Evolutionary conservation across 169 alveolate species (phyloP).

Genomic region (Cryptosporidium viatorum): DNA sequence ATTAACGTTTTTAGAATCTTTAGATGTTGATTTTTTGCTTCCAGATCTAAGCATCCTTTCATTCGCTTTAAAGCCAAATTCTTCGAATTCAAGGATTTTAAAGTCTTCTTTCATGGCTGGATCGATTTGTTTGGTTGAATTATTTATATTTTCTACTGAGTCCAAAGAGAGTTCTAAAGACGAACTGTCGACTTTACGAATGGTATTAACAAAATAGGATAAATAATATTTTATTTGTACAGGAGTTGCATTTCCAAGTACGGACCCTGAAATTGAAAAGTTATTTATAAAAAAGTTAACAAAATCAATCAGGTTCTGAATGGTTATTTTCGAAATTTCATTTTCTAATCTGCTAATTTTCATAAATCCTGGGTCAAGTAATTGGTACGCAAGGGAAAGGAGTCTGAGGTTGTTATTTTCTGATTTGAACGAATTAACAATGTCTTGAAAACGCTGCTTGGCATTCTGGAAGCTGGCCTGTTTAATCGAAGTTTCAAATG

Average conservation of each 20-base stretch:
- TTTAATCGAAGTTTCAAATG: not conserved
- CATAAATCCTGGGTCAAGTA: conserved; percentile 59
- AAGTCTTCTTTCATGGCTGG: not conserved
- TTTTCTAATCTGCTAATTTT: conserved; percentile 1
- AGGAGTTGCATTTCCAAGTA: conserved; percentile 51
- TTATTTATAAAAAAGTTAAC: conserved; percentile 2
- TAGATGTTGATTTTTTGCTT: not conserved
- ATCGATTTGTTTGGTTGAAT: not conserved
- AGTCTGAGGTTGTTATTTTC: conserved; percentile 28
- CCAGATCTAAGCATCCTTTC: not conserved
- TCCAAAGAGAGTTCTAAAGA: not conserved
- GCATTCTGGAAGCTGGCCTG: conserved; percentile 10
- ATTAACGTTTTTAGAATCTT: not conserved
- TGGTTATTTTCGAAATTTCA: not conserved
- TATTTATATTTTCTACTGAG: not conserved
- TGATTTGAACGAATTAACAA: conserved; percentile 1
- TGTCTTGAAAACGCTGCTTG: not conserved
- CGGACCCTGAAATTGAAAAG: conserved; percentile 47
- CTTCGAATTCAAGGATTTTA: not conserved
- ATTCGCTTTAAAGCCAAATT: not conserved
- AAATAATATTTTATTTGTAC: conserved; percentile 24
- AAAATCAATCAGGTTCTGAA: conserved; percentile 11
- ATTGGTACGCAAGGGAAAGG: conserved; percentile 31
- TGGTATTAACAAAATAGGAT: not conserved
- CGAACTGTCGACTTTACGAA: not conserved